Evolutionary conservation across 805 yeast species (phyloP), one percentile per base, ranked within the genome.

Genomic region (Kuraishia molischiana): DNA sequence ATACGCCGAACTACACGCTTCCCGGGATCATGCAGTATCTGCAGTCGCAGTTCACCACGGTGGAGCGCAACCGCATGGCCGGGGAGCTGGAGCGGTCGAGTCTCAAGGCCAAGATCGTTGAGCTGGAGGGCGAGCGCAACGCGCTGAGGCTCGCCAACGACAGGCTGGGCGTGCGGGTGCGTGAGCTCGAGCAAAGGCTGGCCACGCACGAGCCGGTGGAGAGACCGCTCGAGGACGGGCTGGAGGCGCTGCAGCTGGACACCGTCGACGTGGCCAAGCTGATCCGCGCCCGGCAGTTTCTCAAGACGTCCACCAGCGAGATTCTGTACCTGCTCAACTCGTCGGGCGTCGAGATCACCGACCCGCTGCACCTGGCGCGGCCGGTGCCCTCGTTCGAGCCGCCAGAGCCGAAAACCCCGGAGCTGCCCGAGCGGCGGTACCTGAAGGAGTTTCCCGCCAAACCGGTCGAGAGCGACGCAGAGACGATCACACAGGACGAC

Each of bases 21-120:
- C 80, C 80, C 0, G 80, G 80, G 0, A 73, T 74, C 18, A 73
- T 74, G 58, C 74, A 72, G 47, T 74, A 74, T 47, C 54, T 74
- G 41, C 76, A 77, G 31, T 63, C 72, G n/a, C 79, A 74, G 44
- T 74, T 73, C 52, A 72, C 79, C 19, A 66, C 66, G 11, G 52
- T 58, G 29, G 66, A 61, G 37, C 49, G 53, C 28, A 59, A 59
- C 51, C 64, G 72, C 46, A 71, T 74, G 56, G 58, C 69, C 56
- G 64, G 67, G 40, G 75, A 69, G 48, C 54, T 74, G 45, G 79
- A 74, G 48, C 69, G 66, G 41, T 62, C 72, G 3, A 70, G 67
- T 34, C 62, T 74, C 66, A 70, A 70, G 50, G 61, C 69, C 46
- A 63, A 65, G 38, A 70, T 74, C 35, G 62, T 67, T 35, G 72